Percentiles rank a stretch among this genome's conserved stretches.
Conservation (phyloP, 2,329 filamentous ascomycete genomes). For the Neodidymelliopsis sp. region DNA sequence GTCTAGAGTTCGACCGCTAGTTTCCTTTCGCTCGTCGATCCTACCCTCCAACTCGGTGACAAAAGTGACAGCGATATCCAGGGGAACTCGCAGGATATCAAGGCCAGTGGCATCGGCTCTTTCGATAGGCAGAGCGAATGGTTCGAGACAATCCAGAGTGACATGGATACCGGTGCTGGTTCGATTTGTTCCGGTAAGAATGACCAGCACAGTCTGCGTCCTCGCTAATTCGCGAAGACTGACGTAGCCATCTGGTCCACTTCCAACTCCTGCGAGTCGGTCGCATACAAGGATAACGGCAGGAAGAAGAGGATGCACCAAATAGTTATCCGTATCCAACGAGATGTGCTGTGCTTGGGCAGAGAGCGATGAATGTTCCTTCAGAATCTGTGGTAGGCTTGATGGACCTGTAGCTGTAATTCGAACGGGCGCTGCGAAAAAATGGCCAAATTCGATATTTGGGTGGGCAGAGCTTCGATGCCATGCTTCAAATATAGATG, state of each 20-base stretch:
- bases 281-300: constrained; percentile 22
- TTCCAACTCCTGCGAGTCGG: constrained; percentile 2
- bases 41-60: constrained; percentile 7
- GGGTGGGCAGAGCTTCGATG: constrained; percentile 10
- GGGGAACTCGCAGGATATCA: constrained; percentile 19
- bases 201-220: constrained; percentile 16
- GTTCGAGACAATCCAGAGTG: constrained; percentile 15
- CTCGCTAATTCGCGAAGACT: constrained; percentile 21
- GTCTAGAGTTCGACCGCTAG: constrained; percentile 8
- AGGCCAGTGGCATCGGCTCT: constrained; percentile 19
- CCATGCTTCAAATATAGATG: constrained; percentile 23
- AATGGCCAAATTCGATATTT: constrained; percentile 26
- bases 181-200: constrained; percentile 12
- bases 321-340: constrained; percentile 17
- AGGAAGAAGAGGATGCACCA: constrained; percentile 18
- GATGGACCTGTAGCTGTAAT: constrained; percentile 19
- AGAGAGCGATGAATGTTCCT: constrained; percentile 19
- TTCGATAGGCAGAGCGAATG: constrained; percentile 23
- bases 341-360: constrained; percentile 15
- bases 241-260: constrained; percentile 19
- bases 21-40: constrained; percentile 13
- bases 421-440: constrained; percentile 21
- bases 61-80: constrained; percentile 11
- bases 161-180: constrained; percentile 8
- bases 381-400: constrained; percentile 14